Evolutionary conservation across 2,329 filamentous ascomycete genomes (phyloP), one percentile per base, ranked within the genome.

Genomic region (Colletotrichum echinochloae): DNA sequence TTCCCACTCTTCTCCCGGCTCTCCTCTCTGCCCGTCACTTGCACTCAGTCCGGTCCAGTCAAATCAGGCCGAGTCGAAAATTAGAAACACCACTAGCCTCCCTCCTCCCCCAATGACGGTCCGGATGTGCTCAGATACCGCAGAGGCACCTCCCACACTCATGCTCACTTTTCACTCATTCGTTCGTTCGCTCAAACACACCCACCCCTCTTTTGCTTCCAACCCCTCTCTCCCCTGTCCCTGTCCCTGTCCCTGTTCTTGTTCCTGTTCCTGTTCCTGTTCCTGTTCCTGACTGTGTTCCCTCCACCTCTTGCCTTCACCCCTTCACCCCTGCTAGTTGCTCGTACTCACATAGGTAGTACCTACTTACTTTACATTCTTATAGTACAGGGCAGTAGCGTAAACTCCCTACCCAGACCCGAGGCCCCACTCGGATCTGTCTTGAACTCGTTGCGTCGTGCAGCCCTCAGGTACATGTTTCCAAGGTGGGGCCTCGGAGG

Each of bases 381-480:
- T n/a, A n/a, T n/a, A n/a, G n/a, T n/a, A n/a, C n/a, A n/a, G n/a
- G n/a, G n/a, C n/a, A n/a, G n/a, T n/a, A n/a, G n/a, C n/a, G n/a
- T n/a, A n/a, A n/a, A n/a, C n/a, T n/a, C n/a, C n/a, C n/a, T n/a
- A n/a, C n/a, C n/a, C n/a, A n/a, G n/a, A n/a, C n/a, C n/a, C 67
- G 66, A 70, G n/a, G 48, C 16, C 49, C 66, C 41, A 57, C 30
- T 9, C 23, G 39, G 41, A 51, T 51, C 63, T 63, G 48, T 46
- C 46, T 70, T 49, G 66, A 60, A 60, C 55, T 54, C 16, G 52
- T 46, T 68, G 54, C 37, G 60, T n/a, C n/a, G n/a, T n/a, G n/a
- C n/a, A n/a, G n/a, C n/a, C n/a, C n/a, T n/a, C n/a, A n/a, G n/a
- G n/a, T n/a, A n/a, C n/a, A n/a, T n/a, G n/a, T n/a, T n/a, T n/a